phyloP scores from a whole-genome alignment of 495 filamentous ascomycete genomes.

The Xylaria nigripes region DNA sequence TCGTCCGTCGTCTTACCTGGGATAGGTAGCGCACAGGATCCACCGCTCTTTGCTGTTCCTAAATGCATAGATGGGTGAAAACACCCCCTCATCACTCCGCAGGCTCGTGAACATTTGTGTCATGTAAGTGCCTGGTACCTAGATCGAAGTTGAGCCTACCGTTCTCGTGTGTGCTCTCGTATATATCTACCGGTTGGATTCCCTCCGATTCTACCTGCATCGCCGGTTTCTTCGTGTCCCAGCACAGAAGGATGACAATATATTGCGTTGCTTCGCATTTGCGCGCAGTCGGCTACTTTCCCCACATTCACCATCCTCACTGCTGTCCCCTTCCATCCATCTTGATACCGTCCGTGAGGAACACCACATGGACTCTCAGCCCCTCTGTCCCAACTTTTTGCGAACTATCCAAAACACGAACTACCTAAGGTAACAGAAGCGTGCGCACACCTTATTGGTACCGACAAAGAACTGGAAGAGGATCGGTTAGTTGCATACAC shows the following conservation, averaged over 20 bases:
- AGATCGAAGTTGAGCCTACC: background rate
- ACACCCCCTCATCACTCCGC: background rate
- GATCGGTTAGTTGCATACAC: constrained; percentile 11
- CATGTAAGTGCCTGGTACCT: background rate
- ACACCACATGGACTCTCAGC: background rate
- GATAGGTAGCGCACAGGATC: too few species aligned
- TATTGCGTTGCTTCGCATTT: constrained; percentile 4
- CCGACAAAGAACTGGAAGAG: background rate
- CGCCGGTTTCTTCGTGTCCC: constrained; percentile 5
- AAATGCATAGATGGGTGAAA: background rate
- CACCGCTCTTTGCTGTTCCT: constrained; percentile 12
- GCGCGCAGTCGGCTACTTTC: background rate
- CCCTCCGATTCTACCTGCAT: constrained; percentile 3
- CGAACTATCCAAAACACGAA: background rate
- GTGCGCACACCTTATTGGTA: background rate
- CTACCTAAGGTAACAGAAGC: background rate
- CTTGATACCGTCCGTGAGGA: constrained; percentile 1
- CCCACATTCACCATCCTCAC: too few species aligned
- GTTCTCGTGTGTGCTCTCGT: too few species aligned
- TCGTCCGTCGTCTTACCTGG: constrained; percentile 11
- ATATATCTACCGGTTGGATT: constrained; percentile 10
- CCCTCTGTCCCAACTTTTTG: background rate
- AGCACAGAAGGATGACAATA: constrained; percentile 5
- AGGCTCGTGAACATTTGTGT: background rate
- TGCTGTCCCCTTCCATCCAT: background rate